Base-by-base conservation (phyloP, 2,329 filamentous ascomycete species). In the Verticillium alfalfae region DNA sequence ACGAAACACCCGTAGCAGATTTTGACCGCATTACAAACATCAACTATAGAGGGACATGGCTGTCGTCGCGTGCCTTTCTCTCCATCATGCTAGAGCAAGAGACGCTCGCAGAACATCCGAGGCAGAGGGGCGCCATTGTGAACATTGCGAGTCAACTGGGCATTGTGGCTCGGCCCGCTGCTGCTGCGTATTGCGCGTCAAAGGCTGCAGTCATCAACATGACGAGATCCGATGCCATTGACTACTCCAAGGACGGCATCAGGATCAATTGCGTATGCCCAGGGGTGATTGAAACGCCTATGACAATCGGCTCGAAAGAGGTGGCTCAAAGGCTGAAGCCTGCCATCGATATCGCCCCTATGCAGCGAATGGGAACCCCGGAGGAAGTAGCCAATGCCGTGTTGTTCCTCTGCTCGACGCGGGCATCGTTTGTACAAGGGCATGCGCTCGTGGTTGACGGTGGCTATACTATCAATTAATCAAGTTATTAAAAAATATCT, bases 251-350 rank as follows among this genome's bases (percentile, higher is more conserved):
- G 2, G 72, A 77, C 41, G 69, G 68, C 1, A 76, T 78, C 57
- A 67, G 75, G 15, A 67, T 77, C 31, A 78, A 91, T 72, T 89
- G 85, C 34, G 82, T 91, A 61, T 88, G 84, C 55, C 88, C 88
- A 0, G 88, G 88, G 0, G 87, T 89, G 66, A 88, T 82, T 52
- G 76, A 77, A 45, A 82, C 80, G 3, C 78, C 78, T 0, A 77
- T 82, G 73, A 79, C 78, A 4, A 79, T 73, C 12, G 70, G 72
- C 7, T 74, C 73, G 2, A 66, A 72, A 5, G 79, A 80, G 59
- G 67, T 77, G 2, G 70, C 68, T 2, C 70, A 76, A 52, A 66
- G 72, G n/a, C 60, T 81, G n/a, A 72, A 67, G 31, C 76, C 76
- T 0, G 76, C 77, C 0, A 71, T 79, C 26, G 68, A 78, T 2